Evolutionary conservation across 768 basidiomycete genomes (phyloP), one percentile per base, ranked within the genome.

Genomic region (Tricholoma saponaceum): DNA sequence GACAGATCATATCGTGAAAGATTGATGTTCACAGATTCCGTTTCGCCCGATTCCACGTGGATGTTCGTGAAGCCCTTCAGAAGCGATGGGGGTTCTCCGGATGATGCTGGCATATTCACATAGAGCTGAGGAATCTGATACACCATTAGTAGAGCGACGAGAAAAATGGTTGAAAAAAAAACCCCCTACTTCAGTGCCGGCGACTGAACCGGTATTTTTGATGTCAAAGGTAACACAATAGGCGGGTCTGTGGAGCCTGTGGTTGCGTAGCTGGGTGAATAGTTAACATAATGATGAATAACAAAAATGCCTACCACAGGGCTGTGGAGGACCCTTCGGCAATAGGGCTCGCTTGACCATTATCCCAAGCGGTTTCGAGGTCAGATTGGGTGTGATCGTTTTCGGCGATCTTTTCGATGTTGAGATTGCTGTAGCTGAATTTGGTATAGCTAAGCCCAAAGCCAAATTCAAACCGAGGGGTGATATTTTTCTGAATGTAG

Each of bases 391-490:
- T 70, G 10, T 75, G 70, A 3, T 70, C 72, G n/a, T 78, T 73
- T 16, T 62, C 57, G 8, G 65, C 54, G 4, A 88, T 68, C 55
- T 75, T 73, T 14, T 66, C 67, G 32, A 90, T 71, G 2, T 75
- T 61, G 10, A 95, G 73, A 30, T 79, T 73, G 43, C 78, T 83
- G 69, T 92, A 95, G 30, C 80, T 70, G 69, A 95, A 98, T 2
- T 72, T 80, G 37, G 95, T 89, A 74, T 97, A 98, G 56, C 86
- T 89, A 66, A 95, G 69, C 0, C 95, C 95, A 67, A 86, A 95
- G 4, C 95, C 95, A 68, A 98, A 98, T 66, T 92, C 90, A 65
- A 84, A 93, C 35, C 89, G 88, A 3, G 92, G 92, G 0, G 78
- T 78, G 60, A 92, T 90, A 60, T 86, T 81, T 70, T 82, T 74